Conservation (phyloP, 2,329 filamentous ascomycete genomes). For the Hypomyces perniciosus region DNA sequence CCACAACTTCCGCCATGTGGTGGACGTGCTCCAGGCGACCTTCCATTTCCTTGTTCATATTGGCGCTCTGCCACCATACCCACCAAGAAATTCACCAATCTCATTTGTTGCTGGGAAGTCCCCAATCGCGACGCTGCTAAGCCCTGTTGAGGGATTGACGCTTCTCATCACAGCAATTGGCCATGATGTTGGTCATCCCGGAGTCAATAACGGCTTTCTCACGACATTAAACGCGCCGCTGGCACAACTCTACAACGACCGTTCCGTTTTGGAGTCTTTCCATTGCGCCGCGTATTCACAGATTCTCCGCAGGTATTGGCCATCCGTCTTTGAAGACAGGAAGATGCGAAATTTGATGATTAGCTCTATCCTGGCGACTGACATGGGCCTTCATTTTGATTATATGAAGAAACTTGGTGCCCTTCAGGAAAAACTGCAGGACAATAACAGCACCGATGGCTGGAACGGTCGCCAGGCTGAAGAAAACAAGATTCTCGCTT, state of each 20-base stretch:
- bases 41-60: slow-evolving; percentile 85
- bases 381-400: slow-evolving; percentile 95
- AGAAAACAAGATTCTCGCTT: slow-evolving; percentile 73
- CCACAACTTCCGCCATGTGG: slow-evolving; percentile 96
- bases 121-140: slow-evolving; percentile 68
- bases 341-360: slow-evolving; percentile 89
- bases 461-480: slow-evolving; percentile 75
- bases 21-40: slow-evolving; percentile 89
- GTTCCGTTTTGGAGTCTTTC: slow-evolving; percentile 93
- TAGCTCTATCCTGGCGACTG: slow-evolving; percentile 92
- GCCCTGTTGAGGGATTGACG: slow-evolving; percentile 81
- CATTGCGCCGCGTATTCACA: slow-evolving; percentile 97
- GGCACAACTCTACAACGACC: slow-evolving; percentile 93
- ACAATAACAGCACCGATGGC: slow-evolving; percentile 58
- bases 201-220: slow-evolving; percentile 96
- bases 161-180: slow-evolving; percentile 93
- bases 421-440: slow-evolving; percentile 69
- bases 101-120: slow-evolving; percentile 40
- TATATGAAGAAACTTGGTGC: slow-evolving; percentile 89
- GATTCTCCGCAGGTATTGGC: slow-evolving; percentile 90
- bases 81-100: slow-evolving; percentile 28
- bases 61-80: slow-evolving; percentile 67
- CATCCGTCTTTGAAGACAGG: slow-evolving; percentile 67
- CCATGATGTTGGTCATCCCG: slow-evolving; percentile 94
- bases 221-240: slow-evolving; percentile 87